Conservation (phyloP, 2,329 filamentous ascomycete species). For the Pseudogymnoascus pannorum region DNA sequence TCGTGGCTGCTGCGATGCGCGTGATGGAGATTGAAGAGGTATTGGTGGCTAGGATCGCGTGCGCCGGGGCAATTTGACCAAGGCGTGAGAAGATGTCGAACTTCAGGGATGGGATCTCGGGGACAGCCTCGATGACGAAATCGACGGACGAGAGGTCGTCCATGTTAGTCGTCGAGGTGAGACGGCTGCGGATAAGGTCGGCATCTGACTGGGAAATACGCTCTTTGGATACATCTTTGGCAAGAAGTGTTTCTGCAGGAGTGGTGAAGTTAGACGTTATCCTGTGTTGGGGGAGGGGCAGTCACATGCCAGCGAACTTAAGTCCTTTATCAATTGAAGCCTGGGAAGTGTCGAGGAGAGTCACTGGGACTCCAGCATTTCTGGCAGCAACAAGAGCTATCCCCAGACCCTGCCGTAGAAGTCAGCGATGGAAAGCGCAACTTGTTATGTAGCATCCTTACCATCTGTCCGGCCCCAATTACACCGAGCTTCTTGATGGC, state of each 20-base stretch:
- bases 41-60: constrained; percentile 92
- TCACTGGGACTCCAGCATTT: constrained; percentile 76
- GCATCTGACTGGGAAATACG: constrained; percentile 78
- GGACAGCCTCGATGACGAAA: constrained; percentile 96
- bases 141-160: constrained; percentile 76
- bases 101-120: constrained; percentile 84
- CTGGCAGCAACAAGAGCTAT: constrained; percentile 92
- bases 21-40: constrained; percentile 99
- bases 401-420: constrained; percentile 67
- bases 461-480: constrained; percentile 94
- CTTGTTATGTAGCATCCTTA: constrained; percentile 36
- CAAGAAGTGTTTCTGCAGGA: constrained; percentile 74
- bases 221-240: constrained; percentile 86
- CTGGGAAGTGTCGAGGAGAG: constrained; percentile 76
- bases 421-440: constrained; percentile 17
- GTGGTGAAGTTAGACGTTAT: not conserved
- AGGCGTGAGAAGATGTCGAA: constrained; percentile 78
- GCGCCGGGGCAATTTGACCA: constrained; percentile 70
- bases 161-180: constrained; percentile 65
- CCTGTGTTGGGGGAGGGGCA: not conserved
- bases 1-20: constrained; percentile 83
- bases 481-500: constrained; percentile 86
- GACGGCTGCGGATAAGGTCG: constrained; percentile 59
- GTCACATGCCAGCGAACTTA: constrained; percentile 67
- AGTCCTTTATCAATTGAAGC: constrained; percentile 82